Base-by-base conservation (phyloP, 2,329 filamentous ascomycete species). In the Ascochyta fabae region DNA sequence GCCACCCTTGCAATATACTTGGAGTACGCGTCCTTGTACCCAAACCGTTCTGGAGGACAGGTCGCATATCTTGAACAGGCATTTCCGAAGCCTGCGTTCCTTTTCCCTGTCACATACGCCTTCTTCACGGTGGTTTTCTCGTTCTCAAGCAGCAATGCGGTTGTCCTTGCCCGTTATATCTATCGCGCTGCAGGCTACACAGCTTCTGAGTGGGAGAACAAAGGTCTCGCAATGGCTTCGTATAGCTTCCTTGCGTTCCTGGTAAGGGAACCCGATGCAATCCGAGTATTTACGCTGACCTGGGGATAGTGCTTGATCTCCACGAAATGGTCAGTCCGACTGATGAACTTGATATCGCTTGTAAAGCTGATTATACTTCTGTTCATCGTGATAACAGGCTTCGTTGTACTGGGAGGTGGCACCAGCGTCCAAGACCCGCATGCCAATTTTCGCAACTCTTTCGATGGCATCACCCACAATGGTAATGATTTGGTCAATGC, bases 311-410 rank as follows among this genome's bases (percentile, higher is more conserved):
- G 67, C 42, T 46, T 71, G n/a, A 33, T 69, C 3, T 67, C 68
- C 3, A 72, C 64, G 1, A 57, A 58, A 15, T 70, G 62, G 59
- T 70, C 67, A 3, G 65, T 71, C n/a, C 57, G 64, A 7, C 36
- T 69, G 10, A 70, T 69, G 60, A 72, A 71, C 36, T 19, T 69
- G 10, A 71, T 72, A n/a, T 65, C 66, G 8, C 56, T 59, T 2
- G 63, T 89, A 34, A 90, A 90, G 64, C 68, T 89, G 3, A 64
- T 84, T 15, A 88, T 86, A 0, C 74, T 90, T 3, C 58, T 88
- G n/a, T 87, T 89, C 53, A 70, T 74, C 19, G 63, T 65, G 12
- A 62, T 69, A 23, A 67, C 69, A 2, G 71, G 71, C 2, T 67
- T 73, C 24, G 70, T 64, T 2, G 66, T 71, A 6, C 56, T 73